Conservation (phyloP, 345 rosid species). For the thale cress (Arabidopsis thaliana) region TAIR10.1 NC_003074.8:722001-722500, state of each 20-base stretch:
- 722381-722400: conserved; percentile 37
- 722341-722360: conserved; percentile 47
- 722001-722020: conserved; percentile 27
- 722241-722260: conserved; percentile 17
- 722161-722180: conserved; percentile 24
- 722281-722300: conserved; percentile 13
- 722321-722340: conserved; percentile 30
- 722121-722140: conserved; percentile 33
- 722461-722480: conserved; percentile 32
- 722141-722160: conserved; percentile 29
- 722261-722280: neutral
- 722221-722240: conserved; percentile 12
- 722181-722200: neutral
- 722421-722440: conserved; percentile 43
- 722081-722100: conserved; percentile 15
- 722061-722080: conserved; percentile 35
- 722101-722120: conserved; percentile 13
- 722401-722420: conserved; percentile 45
- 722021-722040: conserved; percentile 30
- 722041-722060: conserved; percentile 33
- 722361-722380: conserved; percentile 35
- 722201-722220: conserved; percentile 32
- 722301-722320: conserved; percentile 24
- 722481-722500: conserved; percentile 23
- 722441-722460: conserved; percentile 29